These are phyloP conservation scores for Komagataella populi DNA, from an alignment of 805 yeast genomes.

Conservation along the genomic window DNA sequence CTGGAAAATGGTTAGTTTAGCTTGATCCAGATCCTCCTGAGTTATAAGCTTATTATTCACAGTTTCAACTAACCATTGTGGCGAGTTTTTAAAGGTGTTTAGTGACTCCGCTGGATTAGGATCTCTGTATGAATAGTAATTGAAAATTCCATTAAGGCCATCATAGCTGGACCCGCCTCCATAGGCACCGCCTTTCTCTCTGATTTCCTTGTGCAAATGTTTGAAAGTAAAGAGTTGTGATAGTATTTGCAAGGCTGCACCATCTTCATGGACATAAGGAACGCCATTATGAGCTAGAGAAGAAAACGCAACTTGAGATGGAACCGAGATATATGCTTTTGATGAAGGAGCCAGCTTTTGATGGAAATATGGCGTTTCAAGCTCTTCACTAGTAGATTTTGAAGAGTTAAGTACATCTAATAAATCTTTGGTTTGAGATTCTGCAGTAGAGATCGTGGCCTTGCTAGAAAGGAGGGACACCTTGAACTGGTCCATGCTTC, in stretches of 20 bases:
- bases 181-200: slow-evolving; percentile 96
- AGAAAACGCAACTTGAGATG: slow-evolving; percentile 81
- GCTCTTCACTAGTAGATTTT: neutral
- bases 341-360: neutral
- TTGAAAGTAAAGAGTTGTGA: slow-evolving; percentile 73
- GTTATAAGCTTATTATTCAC: slow-evolving; percentile 29
- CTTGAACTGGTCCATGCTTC: slow-evolving; percentile 19
- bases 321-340: slow-evolving; percentile 49
- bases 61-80: slow-evolving; percentile 25
- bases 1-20: slow-evolving; percentile 85
- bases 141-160: slow-evolving; percentile 67
- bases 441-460: slow-evolving; percentile 22
- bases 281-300: slow-evolving; percentile 57
- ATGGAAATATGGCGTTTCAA: neutral
- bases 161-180: slow-evolving; percentile 90
- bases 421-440: slow-evolving; percentile 20
- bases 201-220: slow-evolving; percentile 73
- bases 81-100: slow-evolving; percentile 39
- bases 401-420: slow-evolving; percentile 4
- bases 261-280: slow-evolving; percentile 53
- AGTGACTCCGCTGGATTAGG: slow-evolving; percentile 73
- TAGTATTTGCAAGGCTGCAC: slow-evolving; percentile 75
- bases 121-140: slow-evolving; percentile 86
- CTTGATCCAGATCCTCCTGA: slow-evolving; percentile 65
- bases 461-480: slow-evolving; percentile 49